phyloP scores from a whole-genome alignment of 2,329 filamentous ascomycete genomes.

The Claviceps africana region DNA sequence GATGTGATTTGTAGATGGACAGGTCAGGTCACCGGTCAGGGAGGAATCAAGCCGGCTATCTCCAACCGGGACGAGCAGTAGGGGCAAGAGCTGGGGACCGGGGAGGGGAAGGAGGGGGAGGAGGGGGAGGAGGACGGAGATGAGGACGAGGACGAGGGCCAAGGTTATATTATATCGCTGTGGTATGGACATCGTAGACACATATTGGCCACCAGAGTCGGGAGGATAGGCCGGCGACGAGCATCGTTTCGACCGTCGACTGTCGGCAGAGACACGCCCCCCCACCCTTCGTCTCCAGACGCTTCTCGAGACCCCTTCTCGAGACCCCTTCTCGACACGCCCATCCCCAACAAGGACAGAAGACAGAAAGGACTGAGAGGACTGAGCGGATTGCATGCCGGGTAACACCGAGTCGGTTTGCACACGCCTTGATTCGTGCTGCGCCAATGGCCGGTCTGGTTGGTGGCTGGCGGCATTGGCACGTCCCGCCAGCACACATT shows the following conservation, averaged over 20 bases:
- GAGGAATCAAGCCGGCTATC: not conserved
- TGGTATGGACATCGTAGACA: too few relatives aligned
- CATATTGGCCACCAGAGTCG: too few relatives aligned
- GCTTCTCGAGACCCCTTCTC: not conserved
- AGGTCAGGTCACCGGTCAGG: not conserved
- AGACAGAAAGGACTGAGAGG: too few relatives aligned
- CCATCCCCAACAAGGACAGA: not conserved
- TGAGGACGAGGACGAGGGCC: not conserved
- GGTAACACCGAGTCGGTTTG: not conserved
- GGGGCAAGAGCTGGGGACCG: not conserved
- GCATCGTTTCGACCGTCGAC: not conserved
- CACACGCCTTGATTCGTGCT: not conserved
- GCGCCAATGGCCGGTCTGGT: not conserved
- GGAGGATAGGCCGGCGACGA: not conserved
- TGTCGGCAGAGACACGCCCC: not conserved
- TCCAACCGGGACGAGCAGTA: not conserved
- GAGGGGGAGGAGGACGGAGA: too few relatives aligned
- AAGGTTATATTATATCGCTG: slow-evolving; percentile 4
- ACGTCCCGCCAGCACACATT: not conserved
- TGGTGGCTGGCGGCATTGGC: not conserved
- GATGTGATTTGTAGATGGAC: not conserved
- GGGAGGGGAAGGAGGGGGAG: not conserved
- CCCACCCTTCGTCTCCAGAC: not conserved
- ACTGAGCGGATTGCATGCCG: too few relatives aligned
- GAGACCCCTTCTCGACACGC: not conserved